Evolutionary conservation across 345 rosid species (phyloP).

Genomic region (Eucalyptus tenuipes): DNA sequence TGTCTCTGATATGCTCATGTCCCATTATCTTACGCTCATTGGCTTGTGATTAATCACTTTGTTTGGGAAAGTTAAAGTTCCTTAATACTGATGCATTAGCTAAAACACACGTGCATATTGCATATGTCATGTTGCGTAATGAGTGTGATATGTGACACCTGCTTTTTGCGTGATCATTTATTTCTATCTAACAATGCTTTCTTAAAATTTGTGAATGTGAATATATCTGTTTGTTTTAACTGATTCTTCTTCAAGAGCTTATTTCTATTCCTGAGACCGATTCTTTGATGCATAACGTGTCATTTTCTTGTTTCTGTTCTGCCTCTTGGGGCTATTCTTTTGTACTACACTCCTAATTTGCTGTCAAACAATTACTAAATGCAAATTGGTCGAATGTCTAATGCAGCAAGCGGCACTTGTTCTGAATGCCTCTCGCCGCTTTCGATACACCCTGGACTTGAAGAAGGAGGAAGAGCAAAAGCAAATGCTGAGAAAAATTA

Average conservation of each 20-base stretch:
- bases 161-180: neutral
- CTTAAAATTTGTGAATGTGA: neutral
- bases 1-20: neutral
- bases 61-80: neutral
- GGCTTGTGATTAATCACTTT: neutral
- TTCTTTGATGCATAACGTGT: neutral
- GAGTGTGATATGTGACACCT: neutral
- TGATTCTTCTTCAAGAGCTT: neutral
- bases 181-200: neutral
- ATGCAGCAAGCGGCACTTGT: constrained; percentile 93
- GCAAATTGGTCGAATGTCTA: neutral
- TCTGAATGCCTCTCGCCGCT: constrained; percentile 93
- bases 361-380: neutral
- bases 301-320: neutral
- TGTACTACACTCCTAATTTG: neutral
- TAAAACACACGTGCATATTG: neutral
- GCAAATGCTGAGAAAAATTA: constrained; percentile 52
- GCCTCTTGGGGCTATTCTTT: neutral
- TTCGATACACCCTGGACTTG: constrained; percentile 89
- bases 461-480: constrained; percentile 77
- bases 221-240: neutral
- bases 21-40: neutral
- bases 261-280: neutral
- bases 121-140: neutral
- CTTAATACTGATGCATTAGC: neutral